These are phyloP conservation scores for Planoprotostelium fungivorum DNA, from an alignment of 78 protist genomes.

Conservation along the genomic window DNA sequence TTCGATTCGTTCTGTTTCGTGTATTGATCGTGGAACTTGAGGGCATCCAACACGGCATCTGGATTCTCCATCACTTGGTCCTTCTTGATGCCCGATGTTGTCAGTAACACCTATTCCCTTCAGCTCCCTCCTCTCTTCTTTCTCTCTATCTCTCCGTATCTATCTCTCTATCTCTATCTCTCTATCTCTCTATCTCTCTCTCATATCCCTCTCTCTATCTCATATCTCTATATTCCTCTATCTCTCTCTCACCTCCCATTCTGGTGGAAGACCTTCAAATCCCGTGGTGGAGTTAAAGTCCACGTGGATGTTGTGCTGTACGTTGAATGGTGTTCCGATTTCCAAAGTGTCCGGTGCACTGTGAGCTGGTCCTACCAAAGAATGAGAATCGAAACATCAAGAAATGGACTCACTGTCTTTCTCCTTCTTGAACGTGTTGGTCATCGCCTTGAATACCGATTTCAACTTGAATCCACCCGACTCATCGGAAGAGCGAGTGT, in stretches of 20 bases:
- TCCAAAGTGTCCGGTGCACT: background rate
- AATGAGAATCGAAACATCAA: background rate
- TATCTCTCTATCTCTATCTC: no score
- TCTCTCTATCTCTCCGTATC: no score
- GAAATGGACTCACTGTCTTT: background rate
- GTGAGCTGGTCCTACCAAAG: background rate
- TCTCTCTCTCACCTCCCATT: slow-evolving; percentile 63
- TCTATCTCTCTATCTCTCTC: no score
- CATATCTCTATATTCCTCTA: no score
- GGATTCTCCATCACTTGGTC: slow-evolving; percentile 47
- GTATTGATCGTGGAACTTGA: slow-evolving; percentile 49
- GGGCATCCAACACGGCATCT: slow-evolving; percentile 55
- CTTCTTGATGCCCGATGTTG: slow-evolving; percentile 49
- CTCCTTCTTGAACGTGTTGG: background rate
- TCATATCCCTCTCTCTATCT: no score
- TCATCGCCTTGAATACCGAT: background rate
- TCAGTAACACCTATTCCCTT: slow-evolving; percentile 1
- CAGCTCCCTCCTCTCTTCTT: no score
- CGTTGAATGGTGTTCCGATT: slow-evolving; percentile 68
- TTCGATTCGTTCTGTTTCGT: slow-evolving; percentile 8
- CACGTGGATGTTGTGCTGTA: slow-evolving; percentile 69
- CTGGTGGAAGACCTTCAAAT: slow-evolving; percentile 66
- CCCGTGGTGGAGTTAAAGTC: slow-evolving; percentile 59
- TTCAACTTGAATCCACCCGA: background rate
- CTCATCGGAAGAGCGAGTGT: no score